Base-by-base conservation (phyloP, 2,329 filamentous ascomycete genomes). In the Amphichorda felina region DNA sequence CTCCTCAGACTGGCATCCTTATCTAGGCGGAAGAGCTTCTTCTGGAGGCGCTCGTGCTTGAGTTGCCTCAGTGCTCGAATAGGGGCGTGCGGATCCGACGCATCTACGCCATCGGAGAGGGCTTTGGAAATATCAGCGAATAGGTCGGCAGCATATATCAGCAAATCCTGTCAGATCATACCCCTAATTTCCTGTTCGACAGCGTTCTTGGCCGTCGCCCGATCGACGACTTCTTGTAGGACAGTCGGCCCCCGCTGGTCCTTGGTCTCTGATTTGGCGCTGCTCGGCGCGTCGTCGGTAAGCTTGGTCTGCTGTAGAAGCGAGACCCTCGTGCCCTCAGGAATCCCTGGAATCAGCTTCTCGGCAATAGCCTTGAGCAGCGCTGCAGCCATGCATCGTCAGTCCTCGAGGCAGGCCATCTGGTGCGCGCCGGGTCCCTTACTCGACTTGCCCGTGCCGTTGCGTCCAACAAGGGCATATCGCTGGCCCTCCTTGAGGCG, bases 401-500 rank as follows among this genome's bases (percentile, higher is more conserved):
- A 8, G 18, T 6, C 30, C 17, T 21, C 15, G 21, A 6, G 21
- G 21, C 6, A n/a, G n/a, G n/a, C n/a, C n/a, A n/a, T n/a, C n/a
- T n/a, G n/a, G n/a, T n/a, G n/a, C n/a, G n/a, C n/a, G n/a, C n/a
- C n/a, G n/a, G n/a, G n/a, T n/a, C n/a, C n/a, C 68, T 54, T 56
- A 80, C 77, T 89, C 4, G 82, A 88, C 51, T 93, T 93, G 5
- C 85, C 86, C 2, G 78, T 81, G 1, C 85, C 85, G 56, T 93
- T 93, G 6, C 82, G 70, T 0, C 85, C 86, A 15, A 89, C 65
- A 2, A 93, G 63, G 0, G 83, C 84, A 63, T 93, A 93, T 41
- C 82, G 70, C 31, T 76, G 66, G 0, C 82, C 79, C 34, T 77
- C 72, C 43, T 89, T 83, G 3, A 93, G 59, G 17, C 77, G 72